Evolutionary conservation across 148 eudicot species (phyloP).

Genomic region (Rhododendron molle): DNA sequence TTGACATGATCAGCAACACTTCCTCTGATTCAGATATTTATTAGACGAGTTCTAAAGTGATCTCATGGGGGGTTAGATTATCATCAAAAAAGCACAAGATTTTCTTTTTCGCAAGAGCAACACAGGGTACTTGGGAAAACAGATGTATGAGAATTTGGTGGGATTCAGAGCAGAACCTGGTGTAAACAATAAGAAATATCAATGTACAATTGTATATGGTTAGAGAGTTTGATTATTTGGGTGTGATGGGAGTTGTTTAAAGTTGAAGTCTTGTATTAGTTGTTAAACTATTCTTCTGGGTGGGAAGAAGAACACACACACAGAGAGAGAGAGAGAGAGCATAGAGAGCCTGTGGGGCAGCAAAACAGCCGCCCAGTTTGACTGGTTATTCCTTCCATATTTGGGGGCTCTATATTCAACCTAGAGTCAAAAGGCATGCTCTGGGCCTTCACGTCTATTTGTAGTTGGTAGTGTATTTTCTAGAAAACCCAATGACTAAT

Average conservation of each 20-base stretch:
- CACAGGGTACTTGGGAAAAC: background rate
- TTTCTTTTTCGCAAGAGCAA: background rate
- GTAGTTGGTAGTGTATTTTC: background rate
- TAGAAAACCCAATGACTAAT: background rate
- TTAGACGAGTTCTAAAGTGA: background rate
- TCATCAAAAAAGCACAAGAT: background rate
- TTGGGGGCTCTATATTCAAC: background rate
- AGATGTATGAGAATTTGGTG: slow-evolving; percentile 12
- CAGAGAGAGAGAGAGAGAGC: background rate
- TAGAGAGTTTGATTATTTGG: background rate
- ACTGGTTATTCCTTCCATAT: slow-evolving; percentile 6
- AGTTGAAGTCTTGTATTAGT: background rate
- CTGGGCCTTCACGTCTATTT: background rate
- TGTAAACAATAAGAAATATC: background rate
- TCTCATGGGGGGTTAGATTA: background rate
- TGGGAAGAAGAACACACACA: background rate
- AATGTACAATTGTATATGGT: background rate
- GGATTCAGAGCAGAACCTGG: slow-evolving; percentile 7
- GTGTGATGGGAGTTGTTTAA: slow-evolving; percentile 6
- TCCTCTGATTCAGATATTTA: background rate
- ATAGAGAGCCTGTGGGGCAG: background rate
- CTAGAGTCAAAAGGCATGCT: background rate
- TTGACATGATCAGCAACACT: slow-evolving; percentile 40
- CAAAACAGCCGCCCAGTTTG: slow-evolving; percentile 15
- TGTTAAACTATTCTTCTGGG: background rate